phyloP scores from a whole-genome alignment of 345 rosid genomes.

The Rhodamnia argentea region DNA sequence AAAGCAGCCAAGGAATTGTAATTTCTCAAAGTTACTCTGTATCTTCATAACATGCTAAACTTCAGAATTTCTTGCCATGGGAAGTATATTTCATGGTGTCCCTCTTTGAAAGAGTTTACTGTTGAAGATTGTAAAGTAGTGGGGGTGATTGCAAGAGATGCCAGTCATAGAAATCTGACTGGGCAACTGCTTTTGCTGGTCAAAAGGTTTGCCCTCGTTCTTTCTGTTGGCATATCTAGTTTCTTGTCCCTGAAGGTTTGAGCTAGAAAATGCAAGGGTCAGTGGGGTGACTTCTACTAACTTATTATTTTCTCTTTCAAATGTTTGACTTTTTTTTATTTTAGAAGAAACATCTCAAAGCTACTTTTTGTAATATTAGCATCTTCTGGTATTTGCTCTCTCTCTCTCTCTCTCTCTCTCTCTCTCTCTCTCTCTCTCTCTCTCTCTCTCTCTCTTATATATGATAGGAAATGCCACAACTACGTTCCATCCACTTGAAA shows the following conservation, averaged over 20 bases:
- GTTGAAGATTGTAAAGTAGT: not conserved
- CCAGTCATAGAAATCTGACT: fast-evolving
- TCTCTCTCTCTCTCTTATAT: no score
- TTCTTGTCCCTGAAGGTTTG: not conserved
- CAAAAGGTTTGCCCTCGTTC: not conserved
- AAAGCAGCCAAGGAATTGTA: not conserved
- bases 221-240: not conserved
- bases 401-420: no score
- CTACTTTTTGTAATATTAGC: no score
- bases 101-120: not conserved
- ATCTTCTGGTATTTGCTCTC: no score
- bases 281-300: not conserved
- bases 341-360: not conserved
- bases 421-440: no score
- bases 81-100: not conserved
- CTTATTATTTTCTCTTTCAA: not conserved
- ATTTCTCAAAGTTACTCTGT: not conserved
- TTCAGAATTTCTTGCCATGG: fast-evolving
- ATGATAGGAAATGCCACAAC: no score
- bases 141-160: not conserved
- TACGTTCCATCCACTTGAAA: no score
- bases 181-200: fast-evolving
- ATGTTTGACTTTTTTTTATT: not conserved
- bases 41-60: not conserved
- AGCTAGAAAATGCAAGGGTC: not conserved